These are phyloP conservation scores for Epichloe festucae DNA, from an alignment of 2,329 filamentous ascomycete genomes.

Conservation along the genomic window DNA sequence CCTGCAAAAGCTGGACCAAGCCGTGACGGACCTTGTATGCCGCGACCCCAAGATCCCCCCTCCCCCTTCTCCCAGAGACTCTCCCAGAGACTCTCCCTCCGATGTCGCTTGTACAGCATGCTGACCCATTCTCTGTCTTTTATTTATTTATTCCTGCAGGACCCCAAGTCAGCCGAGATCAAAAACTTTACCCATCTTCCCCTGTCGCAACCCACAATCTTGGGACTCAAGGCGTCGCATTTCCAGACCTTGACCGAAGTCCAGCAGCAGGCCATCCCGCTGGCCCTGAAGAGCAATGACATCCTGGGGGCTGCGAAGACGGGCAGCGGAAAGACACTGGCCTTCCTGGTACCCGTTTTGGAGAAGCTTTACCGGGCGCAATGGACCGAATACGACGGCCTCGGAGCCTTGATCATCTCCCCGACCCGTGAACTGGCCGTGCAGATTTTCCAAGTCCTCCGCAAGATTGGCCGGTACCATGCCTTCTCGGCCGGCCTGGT, in stretches of 20 bases:
- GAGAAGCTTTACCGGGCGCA: conserved; percentile 82
- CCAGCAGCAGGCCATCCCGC: conserved; percentile 76
- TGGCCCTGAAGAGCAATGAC: conserved; percentile 74
- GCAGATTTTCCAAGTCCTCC: conserved; percentile 89
- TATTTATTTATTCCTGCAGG: conserved; percentile 25
- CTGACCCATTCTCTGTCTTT: background rate
- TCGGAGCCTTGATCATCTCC: conserved; percentile 85
- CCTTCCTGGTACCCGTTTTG: conserved; percentile 81
- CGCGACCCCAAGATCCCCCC: background rate
- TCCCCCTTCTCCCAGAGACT: background rate
- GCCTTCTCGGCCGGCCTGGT: conserved; percentile 84
- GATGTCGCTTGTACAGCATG: background rate
- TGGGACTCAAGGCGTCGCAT: conserved; percentile 72
- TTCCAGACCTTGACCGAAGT: conserved; percentile 87
- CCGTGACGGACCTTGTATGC: conserved; percentile 22
- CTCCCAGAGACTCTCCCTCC: background rate
- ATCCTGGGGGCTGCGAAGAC: conserved; percentile 93
- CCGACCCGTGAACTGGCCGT: conserved; percentile 91
- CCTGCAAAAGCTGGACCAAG: conserved; percentile 19
- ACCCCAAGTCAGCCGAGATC: conserved; percentile 43
- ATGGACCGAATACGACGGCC: conserved; percentile 83
- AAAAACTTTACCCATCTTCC: conserved; percentile 74
- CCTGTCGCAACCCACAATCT: conserved; percentile 65
- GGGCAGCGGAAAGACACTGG: conserved; percentile 87
- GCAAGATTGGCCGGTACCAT: conserved; percentile 81